phyloP scores from a whole-genome alignment of 768 basidiomycete genomes.

The Amanita jacksonii region DNA sequence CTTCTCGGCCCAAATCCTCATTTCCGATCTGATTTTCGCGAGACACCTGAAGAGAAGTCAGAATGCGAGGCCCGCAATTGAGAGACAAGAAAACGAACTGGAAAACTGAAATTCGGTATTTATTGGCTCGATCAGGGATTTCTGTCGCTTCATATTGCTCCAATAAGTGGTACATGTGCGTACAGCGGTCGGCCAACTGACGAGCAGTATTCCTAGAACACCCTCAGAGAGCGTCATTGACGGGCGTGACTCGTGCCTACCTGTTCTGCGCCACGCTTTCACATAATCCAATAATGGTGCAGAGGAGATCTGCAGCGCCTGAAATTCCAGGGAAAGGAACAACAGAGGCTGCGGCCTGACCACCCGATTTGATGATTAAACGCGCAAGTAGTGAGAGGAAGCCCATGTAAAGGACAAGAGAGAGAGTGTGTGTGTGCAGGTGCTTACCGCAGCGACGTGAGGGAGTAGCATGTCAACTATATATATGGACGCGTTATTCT shows the following conservation, averaged over 20 bases:
- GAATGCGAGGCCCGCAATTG: not conserved
- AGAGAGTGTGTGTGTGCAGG: no score
- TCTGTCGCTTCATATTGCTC: slow-evolving; percentile 23
- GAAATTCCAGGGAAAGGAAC: no score
- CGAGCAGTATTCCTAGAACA: slow-evolving; percentile 29
- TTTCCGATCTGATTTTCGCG: slow-evolving; percentile 25
- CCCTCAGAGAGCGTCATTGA: slow-evolving; percentile 3
- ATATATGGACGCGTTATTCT: no score
- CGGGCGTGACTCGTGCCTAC: slow-evolving; percentile 19
- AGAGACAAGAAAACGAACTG: slow-evolving; percentile 14
- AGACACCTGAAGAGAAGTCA: slow-evolving; percentile 12
- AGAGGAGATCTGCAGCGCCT: no score
- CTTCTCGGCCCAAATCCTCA: slow-evolving; percentile 36
- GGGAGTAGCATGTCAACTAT: no score
- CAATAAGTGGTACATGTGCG: slow-evolving; percentile 30
- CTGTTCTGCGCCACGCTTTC: slow-evolving; percentile 39
- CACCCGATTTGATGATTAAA: no score
- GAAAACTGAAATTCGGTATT: slow-evolving; percentile 24
- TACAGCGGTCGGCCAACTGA: slow-evolving; percentile 38
- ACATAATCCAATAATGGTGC: slow-evolving; percentile 36
- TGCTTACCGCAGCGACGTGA: no score
- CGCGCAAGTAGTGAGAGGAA: no score
- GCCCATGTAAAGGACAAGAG: no score
- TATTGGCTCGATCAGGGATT: slow-evolving; percentile 22
- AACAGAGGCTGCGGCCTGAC: no score